Percentiles rank a stretch among this genome's conserved stretches.
Evolutionary conservation across 495 filamentous ascomycete species (phyloP).

Genomic region (Penicillium ochrochloron): DNA sequence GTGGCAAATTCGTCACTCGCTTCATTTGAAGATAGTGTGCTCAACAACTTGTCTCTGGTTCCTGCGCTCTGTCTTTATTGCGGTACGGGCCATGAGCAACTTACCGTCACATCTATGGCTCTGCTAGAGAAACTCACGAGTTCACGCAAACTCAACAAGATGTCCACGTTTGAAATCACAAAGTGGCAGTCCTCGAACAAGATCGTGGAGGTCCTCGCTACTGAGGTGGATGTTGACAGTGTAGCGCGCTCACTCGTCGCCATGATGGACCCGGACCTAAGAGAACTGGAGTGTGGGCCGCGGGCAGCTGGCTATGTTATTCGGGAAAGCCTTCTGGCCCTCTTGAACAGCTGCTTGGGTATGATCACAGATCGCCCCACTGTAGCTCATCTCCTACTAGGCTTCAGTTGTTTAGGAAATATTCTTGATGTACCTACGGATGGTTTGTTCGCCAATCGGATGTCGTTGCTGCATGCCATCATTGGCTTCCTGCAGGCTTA

Average conservation of each 20-base stretch:
- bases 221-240: conserved; percentile 67
- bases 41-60: conserved; percentile 76
- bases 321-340: conserved; percentile 77
- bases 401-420: conserved; percentile 74
- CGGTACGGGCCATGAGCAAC: conserved; percentile 73
- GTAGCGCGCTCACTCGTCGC: conserved; percentile 68
- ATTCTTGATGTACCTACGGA: conserved; percentile 65
- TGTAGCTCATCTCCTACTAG: conserved; percentile 87
- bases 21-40: conserved; percentile 89
- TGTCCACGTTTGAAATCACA: conserved; percentile 45
- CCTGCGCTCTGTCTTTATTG: conserved; percentile 82
- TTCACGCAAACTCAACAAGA: conserved; percentile 72
- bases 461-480: conserved; percentile 83
- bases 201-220: conserved; percentile 77
- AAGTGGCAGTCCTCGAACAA: conserved; percentile 70
- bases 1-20: conserved; percentile 74
- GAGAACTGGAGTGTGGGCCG: conserved; percentile 67
- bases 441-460: conserved; percentile 65
- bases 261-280: conserved; percentile 63
- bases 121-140: conserved; percentile 84
- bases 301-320: conserved; percentile 70
- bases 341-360: conserved; percentile 77
- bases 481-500: conserved; percentile 66
- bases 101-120: conserved; percentile 76
- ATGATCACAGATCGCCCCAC: conserved; percentile 73